Percentiles rank a stretch among this genome's conserved stretches.
phyloP scores from a whole-genome alignment of 1,284 basidiomycete species.

The Heterobasidion irregulare region DNA sequence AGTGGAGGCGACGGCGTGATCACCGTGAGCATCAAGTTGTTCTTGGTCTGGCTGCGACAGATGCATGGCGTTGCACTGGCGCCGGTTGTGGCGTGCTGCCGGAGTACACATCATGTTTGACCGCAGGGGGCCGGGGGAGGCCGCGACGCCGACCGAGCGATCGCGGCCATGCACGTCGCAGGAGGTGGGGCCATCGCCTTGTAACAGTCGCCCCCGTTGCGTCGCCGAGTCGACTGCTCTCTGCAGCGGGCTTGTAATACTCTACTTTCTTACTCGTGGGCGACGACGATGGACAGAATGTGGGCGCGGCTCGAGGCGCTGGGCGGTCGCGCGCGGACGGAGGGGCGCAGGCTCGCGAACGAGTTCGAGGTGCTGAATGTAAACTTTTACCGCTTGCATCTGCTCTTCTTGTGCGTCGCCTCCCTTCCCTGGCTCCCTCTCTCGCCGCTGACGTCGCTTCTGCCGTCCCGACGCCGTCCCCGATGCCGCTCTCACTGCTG shows the following conservation, averaged over 20 bases:
- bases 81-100: too few species aligned
- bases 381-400: constrained; percentile 61
- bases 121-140: too few species aligned
- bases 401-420: constrained; percentile 35
- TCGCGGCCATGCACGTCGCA: neutral
- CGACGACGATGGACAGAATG: neutral
- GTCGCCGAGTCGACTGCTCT: neutral
- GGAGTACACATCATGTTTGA: too few species aligned
- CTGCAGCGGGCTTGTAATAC: neutral
- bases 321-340: neutral
- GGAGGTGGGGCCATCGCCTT: neutral
- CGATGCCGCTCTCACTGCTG: too few species aligned
- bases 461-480: neutral
- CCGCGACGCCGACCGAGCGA: too few species aligned
- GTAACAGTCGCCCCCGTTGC: neutral
- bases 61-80: too few species aligned
- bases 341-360: neutral
- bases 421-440: neutral
- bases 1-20: too few species aligned
- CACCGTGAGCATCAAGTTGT: too few species aligned
- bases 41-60: too few species aligned
- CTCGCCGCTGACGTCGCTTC: neutral
- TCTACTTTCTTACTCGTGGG: neutral
- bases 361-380: constrained; percentile 30
- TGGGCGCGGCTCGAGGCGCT: too few species aligned